Conservation (phyloP, 2,329 filamentous ascomycete species). For the Chaetomiaceae sp. region DNA sequence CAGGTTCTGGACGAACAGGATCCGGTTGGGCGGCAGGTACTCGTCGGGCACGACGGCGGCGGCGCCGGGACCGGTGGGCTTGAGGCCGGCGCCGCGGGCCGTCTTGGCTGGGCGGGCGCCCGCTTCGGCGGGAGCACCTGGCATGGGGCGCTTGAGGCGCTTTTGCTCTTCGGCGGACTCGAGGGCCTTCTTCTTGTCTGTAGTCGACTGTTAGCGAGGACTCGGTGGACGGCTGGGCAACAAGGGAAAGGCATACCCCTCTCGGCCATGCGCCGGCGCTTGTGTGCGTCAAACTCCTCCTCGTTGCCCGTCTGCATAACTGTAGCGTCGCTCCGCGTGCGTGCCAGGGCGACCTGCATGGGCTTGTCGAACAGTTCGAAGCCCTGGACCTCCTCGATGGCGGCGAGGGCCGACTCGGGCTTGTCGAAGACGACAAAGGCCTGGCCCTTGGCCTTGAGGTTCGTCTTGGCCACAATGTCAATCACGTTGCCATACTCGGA, state of each 20-base stretch:
- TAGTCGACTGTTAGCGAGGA: slow-evolving; percentile 10
- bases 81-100: slow-evolving; percentile 68
- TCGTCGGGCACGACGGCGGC: slow-evolving; percentile 87
- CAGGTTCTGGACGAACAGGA: slow-evolving; percentile 87
- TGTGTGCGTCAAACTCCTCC: slow-evolving; percentile 84
- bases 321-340: slow-evolving; percentile 80
- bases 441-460: slow-evolving; percentile 88
- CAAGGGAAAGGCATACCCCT: slow-evolving; percentile 60
- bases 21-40: slow-evolving; percentile 96
- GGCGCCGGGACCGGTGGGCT: slow-evolving; percentile 64
- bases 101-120: slow-evolving; percentile 59
- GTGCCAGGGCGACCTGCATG: slow-evolving; percentile 79
- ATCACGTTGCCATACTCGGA: slow-evolving; percentile 80
- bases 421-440: slow-evolving; percentile 90
- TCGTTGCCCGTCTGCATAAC: slow-evolving; percentile 68
- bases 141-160: slow-evolving; percentile 60
- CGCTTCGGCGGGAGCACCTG: slow-evolving; percentile 37
- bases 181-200: slow-evolving; percentile 73
- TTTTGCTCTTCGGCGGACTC: slow-evolving; percentile 76
- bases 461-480: slow-evolving; percentile 68
- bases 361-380: slow-evolving; percentile 92
- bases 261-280: slow-evolving; percentile 76
- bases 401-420: slow-evolving; percentile 70
- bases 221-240: background rate
- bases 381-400: slow-evolving; percentile 84